Percentiles rank a stretch among this genome's conserved stretches.
phyloP scores from a whole-genome alignment of 495 filamentous ascomycete species.

The Hypoxylon fuscum region DNA sequence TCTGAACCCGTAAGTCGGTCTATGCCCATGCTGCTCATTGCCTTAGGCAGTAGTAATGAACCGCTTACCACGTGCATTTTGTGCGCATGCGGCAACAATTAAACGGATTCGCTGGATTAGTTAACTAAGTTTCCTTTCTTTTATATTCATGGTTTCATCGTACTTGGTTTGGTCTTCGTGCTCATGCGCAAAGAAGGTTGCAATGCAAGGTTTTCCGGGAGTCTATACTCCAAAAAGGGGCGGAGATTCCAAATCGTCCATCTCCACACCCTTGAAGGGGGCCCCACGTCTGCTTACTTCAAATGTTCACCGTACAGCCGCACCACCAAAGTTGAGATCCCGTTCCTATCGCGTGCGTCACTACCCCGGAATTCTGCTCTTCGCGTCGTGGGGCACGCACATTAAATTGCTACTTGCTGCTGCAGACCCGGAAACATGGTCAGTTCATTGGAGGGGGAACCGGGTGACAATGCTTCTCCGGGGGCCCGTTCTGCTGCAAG shows the following conservation, averaged over 20 bases:
- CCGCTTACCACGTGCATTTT: too few relatives aligned
- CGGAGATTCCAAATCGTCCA: slow-evolving; percentile 31
- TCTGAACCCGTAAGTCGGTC: too few relatives aligned
- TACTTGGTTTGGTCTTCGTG: too few relatives aligned
- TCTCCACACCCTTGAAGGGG: slow-evolving; percentile 9
- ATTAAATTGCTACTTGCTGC: not conserved
- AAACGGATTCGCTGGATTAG: too few relatives aligned
- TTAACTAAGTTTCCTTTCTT: too few relatives aligned
- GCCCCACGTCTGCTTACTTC: slow-evolving; percentile 24
- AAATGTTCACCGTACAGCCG: slow-evolving; percentile 8
- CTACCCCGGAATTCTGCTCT: slow-evolving; percentile 4
- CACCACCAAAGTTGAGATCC: slow-evolving; percentile 15
- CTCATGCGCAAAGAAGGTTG: too few relatives aligned
- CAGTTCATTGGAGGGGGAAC: slow-evolving; percentile 23
- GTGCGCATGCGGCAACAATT: too few relatives aligned
- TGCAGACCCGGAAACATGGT: slow-evolving; percentile 16
- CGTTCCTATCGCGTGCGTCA: slow-evolving; percentile 16
- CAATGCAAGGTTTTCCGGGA: too few relatives aligned
- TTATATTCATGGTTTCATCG: too few relatives aligned
- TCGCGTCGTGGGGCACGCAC: slow-evolving; percentile 5
- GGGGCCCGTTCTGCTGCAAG: not conserved
- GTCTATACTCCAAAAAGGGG: slow-evolving; percentile 29
- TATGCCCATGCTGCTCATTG: too few relatives aligned
- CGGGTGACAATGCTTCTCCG: not conserved
- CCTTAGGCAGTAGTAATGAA: too few relatives aligned